A percentile compares a stretch with the other conserved stretches of the same genome.
These are phyloP conservation scores for Arthrinium phaeospermum DNA, from an alignment of 2,329 filamentous ascomycete species.

Conservation along the genomic window DNA sequence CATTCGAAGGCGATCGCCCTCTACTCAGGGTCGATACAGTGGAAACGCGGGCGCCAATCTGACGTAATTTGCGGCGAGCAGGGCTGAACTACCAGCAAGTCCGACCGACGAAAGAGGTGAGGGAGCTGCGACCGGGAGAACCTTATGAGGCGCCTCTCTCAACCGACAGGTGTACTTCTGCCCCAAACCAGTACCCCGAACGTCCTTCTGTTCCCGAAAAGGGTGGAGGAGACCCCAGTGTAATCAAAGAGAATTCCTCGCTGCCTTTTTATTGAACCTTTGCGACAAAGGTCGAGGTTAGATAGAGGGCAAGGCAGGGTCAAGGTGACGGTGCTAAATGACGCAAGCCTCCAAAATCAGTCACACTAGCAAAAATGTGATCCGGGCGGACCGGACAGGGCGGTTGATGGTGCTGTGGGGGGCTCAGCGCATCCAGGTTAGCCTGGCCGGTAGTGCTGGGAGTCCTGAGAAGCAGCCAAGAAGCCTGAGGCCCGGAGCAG, in stretches of 20 bases:
- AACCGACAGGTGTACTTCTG: not conserved
- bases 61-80: constrained; percentile 4
- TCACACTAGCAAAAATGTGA: constrained; percentile 13
- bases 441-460: not conserved
- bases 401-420: not conserved
- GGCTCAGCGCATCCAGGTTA: constrained; percentile 1
- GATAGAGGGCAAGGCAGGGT: not conserved
- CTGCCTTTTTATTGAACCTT: not conserved
- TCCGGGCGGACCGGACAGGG: constrained; percentile 15
- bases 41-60: not conserved
- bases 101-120: not conserved
- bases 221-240: not conserved
- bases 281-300: not conserved
- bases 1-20: not conserved
- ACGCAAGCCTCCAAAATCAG: constrained; percentile 2
- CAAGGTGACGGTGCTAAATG: not conserved
- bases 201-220: not conserved
- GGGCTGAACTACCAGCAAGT: not conserved
- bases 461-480: not conserved
- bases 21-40: not conserved
- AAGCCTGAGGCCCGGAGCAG: not conserved
- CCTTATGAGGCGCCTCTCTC: not conserved
- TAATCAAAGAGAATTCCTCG: not conserved
- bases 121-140: not conserved
- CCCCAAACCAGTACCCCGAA: not conserved